phyloP scores from a whole-genome alignment of 139 green algal species.

The Tetratostichococcus sp. region DNA sequence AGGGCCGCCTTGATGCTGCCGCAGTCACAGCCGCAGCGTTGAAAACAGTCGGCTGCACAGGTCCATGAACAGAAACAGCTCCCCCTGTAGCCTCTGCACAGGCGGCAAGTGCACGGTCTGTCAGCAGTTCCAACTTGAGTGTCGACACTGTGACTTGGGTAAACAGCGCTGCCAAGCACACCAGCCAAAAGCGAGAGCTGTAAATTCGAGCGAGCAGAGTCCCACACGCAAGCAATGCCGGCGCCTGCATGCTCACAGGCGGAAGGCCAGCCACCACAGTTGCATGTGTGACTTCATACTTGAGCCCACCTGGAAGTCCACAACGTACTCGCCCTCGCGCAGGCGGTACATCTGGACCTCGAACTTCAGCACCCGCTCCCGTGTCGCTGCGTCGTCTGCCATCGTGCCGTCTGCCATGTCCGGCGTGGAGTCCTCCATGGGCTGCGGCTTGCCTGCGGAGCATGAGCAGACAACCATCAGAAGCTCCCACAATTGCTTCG shows the following conservation, averaged over 20 bases:
- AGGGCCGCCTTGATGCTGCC: not conserved
- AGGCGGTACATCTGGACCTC: slow-evolving; percentile 95
- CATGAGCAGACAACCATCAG: too few relatives aligned
- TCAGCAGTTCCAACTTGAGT: not conserved
- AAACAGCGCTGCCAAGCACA: too few relatives aligned
- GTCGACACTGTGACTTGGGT: too few relatives aligned
- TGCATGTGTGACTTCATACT: too few relatives aligned
- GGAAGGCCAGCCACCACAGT: too few relatives aligned
- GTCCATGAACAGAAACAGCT: slow-evolving; percentile 85
- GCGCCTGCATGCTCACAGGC: too few relatives aligned
- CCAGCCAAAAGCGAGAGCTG: too few relatives aligned
- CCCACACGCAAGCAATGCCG: too few relatives aligned
- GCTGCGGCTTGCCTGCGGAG: not conserved
- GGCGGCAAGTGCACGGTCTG: not conserved
- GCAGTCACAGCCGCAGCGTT: slow-evolving; percentile 25
- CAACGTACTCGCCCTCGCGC: slow-evolving; percentile 87
- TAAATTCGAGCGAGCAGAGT: too few relatives aligned
- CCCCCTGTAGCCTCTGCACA: slow-evolving; percentile 64
- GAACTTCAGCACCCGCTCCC: slow-evolving; percentile 70
- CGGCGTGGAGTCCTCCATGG: slow-evolving; percentile 8
- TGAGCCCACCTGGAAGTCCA: slow-evolving; percentile 83
- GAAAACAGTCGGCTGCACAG: slow-evolving; percentile 61
- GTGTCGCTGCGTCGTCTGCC: not conserved
- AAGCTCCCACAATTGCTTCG: too few relatives aligned
- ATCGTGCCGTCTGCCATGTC: not conserved